Evolutionary conservation across 2,329 filamentous ascomycete species (phyloP), one percentile per base, ranked within the genome.

Genomic region (Penicillium palitans): DNA sequence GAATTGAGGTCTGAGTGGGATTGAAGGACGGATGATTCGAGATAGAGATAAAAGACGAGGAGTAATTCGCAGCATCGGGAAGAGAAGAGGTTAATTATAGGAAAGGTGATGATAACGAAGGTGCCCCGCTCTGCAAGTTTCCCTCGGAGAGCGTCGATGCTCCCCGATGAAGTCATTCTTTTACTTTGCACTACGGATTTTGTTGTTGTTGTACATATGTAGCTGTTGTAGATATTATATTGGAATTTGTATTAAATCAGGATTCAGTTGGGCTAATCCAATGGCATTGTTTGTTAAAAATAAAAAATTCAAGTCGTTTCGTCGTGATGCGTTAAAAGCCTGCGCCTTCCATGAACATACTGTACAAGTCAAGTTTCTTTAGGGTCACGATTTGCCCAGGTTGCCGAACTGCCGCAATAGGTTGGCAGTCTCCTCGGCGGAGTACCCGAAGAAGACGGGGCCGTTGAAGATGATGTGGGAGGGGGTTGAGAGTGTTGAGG

Each of bases 371-470:
- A 42, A 27, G 24, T 21, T 46, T 31, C 48, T 44, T 57, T 12
- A 35, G 5, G 40, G 37, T 61, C 53, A 62, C 39, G 54, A 33
- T 42, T 64, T 58, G 21, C 62, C 62, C 45, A 62, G 21, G 5
- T 58, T 60, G 13, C 65, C 66, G 21, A 78, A 83, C 55, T 85
- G 81, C 65, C 89, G 87, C 79, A 96, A 83, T 52, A 96, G 83
- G 55, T 85, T 81, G 25, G 90, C 84, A n/a, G 90, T 90, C 71
- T 96, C 88, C 59, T 96, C 90, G 61, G 91, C 84, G 10, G 89
- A 87, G 69, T 96, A 97, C 0, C 93, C 93, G 67, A 98, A 91
- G 70, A 97, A 97, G 0, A 97, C 92, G 0, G 93, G 93, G 0
- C 93, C 93, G 9, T 90, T 96, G 70, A 97, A 96, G 0, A 96